phyloP scores from a whole-genome alignment of 164 flowering plant species.

The Berberis vulgaris region DNA sequence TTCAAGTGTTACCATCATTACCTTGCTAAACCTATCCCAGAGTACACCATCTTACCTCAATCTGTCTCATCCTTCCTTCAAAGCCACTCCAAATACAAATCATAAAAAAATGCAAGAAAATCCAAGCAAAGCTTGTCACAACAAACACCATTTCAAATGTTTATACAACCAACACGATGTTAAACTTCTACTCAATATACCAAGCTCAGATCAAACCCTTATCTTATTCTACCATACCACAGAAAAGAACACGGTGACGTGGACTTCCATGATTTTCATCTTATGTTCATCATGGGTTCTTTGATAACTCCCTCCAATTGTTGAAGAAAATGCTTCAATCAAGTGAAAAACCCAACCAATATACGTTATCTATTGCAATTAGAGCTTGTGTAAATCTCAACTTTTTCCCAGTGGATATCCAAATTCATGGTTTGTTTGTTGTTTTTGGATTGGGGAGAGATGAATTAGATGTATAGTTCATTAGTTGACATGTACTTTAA shows the following conservation, averaged over 20 bases:
- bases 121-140: conserved; percentile 12
- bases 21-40: neutral
- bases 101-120: conserved; percentile 16
- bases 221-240: conserved; percentile 15
- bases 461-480: conserved; percentile 17
- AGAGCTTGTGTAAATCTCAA: conserved; percentile 11
- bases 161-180: conserved; percentile 11
- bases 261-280: conserved; percentile 21
- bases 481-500: conserved; percentile 19
- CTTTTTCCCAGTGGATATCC: conserved; percentile 11
- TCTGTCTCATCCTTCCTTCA: conserved; percentile 6
- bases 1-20: conserved; percentile 2
- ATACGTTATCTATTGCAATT: conserved; percentile 9
- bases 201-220: conserved; percentile 12
- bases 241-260: conserved; percentile 15
- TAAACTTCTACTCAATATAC: conserved; percentile 13
- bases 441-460: conserved; percentile 15
- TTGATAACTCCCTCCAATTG: conserved; percentile 9
- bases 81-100: conserved; percentile 14
- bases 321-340: conserved; percentile 16
- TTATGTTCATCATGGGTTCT: conserved; percentile 10
- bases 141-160: conserved; percentile 8
- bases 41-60: conserved; percentile 2
- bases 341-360: conserved; percentile 14
- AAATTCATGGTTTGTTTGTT: conserved; percentile 15